Evolutionary conservation across 1,139 yeast genomes (phyloP), one percentile per base, ranked within the genome.

Genomic region (Hansenula sp.): DNA sequence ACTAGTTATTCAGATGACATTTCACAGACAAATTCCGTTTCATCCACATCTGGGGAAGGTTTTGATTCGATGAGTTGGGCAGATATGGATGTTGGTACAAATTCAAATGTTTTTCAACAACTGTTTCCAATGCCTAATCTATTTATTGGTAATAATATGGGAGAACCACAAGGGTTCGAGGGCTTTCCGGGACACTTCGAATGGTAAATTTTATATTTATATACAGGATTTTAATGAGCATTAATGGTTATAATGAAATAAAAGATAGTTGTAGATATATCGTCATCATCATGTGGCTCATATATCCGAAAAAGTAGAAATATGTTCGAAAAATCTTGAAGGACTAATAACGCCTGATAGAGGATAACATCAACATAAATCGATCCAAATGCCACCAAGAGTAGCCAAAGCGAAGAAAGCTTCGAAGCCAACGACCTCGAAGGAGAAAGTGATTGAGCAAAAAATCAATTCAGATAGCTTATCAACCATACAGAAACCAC

Each of bases 401-500:
- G 27, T 40, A 8, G 5, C 33, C 12, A 25, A 32, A 22, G 32
- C 32, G 13, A 35, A 17, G 8, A 29, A 33, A 18, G 14, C 36
- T 2, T 2, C 34, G 2, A 42, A 32, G 16, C 24, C 40, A 8
- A 30, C 26, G 3, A 6, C 36, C 9, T 32, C 45, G 3, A 28
- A 31, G 19, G 7, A 11, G 4, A 16, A 17, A 2, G n/a, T 11
- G 1, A 27, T 48, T 10, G 42, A 40, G 26, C 11, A 30, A 3
- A 42, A 40, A 19, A 17, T 46, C 20, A 33, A 44, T 17, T 6
- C 14, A 9, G 20, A 25, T 11, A 14, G 18, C 3, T 14, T n/a
- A n/a, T 25, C 2, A 6, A 34, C 11, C 24, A n/a, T 37, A 3
- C 14, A 5, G 1, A 51, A 43, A 28, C 60, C 61, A 17, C 11